These are phyloP conservation scores for Alopecurus myosuroides DNA, from an alignment of 176 grass and related monocot genomes.

Conservation along the genomic window DNA sequence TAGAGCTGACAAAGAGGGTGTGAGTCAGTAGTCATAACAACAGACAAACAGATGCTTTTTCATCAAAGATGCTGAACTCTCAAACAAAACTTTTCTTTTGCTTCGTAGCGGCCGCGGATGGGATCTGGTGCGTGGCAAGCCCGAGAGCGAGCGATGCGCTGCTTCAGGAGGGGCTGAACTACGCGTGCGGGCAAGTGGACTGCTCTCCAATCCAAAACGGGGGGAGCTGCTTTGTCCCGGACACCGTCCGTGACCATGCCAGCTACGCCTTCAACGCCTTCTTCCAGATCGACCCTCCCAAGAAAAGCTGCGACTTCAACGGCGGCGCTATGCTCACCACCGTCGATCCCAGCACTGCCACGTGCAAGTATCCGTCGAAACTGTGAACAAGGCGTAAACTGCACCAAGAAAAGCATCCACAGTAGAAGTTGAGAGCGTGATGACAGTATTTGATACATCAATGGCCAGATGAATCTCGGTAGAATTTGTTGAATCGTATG, in stretches of 20 bases:
- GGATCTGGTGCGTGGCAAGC: not conserved
- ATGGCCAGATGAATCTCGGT: no score
- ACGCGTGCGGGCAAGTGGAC: constrained; percentile 53
- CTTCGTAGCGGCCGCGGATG: not conserved
- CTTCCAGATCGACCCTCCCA: not conserved
- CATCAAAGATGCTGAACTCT: not conserved
- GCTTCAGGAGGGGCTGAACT: constrained; percentile 49
- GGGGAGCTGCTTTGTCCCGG: constrained; percentile 45
- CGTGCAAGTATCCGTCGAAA: not conserved
- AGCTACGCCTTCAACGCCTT: not conserved
- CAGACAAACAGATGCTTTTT: not conserved
- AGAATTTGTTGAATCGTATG: no score
- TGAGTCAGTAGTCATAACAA: not conserved
- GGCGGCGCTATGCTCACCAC: not conserved
- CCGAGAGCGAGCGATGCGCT: not conserved
- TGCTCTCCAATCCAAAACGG: constrained; percentile 49
- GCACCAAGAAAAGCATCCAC: no score
- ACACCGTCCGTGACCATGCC: constrained; percentile 28
- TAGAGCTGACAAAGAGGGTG: no score
- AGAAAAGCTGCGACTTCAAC: not conserved
- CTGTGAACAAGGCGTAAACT: no score
- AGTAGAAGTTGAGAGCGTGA: no score
- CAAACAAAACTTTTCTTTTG: not conserved
- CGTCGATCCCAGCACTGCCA: not conserved
- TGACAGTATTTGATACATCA: no score